Conservation (phyloP, 2,329 filamentous ascomycete species). For the Aspergillus quadrilineatus region DNA sequence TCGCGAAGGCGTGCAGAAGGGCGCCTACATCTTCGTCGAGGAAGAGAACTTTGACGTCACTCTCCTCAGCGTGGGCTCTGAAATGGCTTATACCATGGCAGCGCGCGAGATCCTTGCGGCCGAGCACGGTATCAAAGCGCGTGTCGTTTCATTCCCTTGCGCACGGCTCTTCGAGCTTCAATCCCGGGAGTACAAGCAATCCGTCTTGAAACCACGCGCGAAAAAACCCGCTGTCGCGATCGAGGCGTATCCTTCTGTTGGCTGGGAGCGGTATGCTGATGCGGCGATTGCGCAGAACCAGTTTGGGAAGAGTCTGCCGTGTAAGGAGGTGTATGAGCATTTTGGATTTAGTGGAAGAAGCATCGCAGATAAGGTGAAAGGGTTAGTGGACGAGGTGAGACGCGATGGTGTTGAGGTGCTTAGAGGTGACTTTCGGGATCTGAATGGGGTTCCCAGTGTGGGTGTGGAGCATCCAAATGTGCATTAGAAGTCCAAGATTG, state of each 20-base stretch:
- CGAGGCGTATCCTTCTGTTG: slow-evolving; percentile 48
- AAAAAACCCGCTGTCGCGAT: slow-evolving; percentile 45
- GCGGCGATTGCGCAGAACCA: slow-evolving; percentile 47
- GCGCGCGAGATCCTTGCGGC: slow-evolving; percentile 41
- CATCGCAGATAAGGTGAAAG: slow-evolving; percentile 15
- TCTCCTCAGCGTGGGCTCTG: slow-evolving; percentile 50
- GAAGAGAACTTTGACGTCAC: slow-evolving; percentile 41
- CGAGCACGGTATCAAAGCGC: slow-evolving; percentile 24
- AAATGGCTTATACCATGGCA: slow-evolving; percentile 48
- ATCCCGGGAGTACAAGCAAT: slow-evolving; percentile 42
- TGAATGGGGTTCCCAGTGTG: slow-evolving; percentile 6
- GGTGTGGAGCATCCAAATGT: neutral
- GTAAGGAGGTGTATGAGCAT: slow-evolving; percentile 23
- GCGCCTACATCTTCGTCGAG: slow-evolving; percentile 42
- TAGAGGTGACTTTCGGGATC: slow-evolving; percentile 20
- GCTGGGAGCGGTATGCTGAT: slow-evolving; percentile 53
- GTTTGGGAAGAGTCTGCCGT: slow-evolving; percentile 40
- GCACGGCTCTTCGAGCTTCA: slow-evolving; percentile 50
- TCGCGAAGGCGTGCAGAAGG: slow-evolving; percentile 36
- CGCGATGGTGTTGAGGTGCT: slow-evolving; percentile 13
- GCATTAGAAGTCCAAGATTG: neutral
- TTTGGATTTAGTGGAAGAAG: slow-evolving; percentile 21
- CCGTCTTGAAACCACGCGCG: slow-evolving; percentile 37
- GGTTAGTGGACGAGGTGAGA: slow-evolving; percentile 18
- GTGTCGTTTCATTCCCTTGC: slow-evolving; percentile 51